Conservation (phyloP, 768 basidiomycete genomes). For the Gautieria morchelliformis region DNA sequence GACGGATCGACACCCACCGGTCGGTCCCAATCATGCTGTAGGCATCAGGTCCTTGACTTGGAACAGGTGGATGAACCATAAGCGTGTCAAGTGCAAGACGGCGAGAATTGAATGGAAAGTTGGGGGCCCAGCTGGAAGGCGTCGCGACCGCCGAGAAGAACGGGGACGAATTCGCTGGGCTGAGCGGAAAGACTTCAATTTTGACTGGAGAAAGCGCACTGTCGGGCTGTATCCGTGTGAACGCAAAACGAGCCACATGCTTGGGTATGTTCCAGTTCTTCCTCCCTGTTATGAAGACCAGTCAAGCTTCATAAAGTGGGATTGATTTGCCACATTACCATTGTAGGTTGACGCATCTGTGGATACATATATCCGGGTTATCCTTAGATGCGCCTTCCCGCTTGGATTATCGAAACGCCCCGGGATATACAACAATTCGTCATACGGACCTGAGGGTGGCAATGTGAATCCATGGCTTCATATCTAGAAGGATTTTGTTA, state of each 20-base stretch:
- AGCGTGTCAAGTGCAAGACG: not conserved
- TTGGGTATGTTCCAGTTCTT: constrained; percentile 12
- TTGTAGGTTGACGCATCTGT: constrained; percentile 10
- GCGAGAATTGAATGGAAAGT: constrained; percentile 3
- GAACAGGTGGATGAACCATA: constrained; percentile 5
- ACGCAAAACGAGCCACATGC: constrained; percentile 10
- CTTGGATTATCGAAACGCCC: constrained; percentile 8
- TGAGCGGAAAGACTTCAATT: constrained; percentile 7
- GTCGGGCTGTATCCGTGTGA: constrained; percentile 1
- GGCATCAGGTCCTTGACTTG: not conserved
- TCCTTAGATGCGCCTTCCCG: not conserved
- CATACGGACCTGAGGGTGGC: constrained; percentile 7
- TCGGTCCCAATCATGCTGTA: not conserved
- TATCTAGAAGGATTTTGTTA: not conserved
- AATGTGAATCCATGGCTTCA: not conserved
- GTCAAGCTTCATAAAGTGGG: too few species aligned
- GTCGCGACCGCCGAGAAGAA: constrained; percentile 3
- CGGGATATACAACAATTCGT: constrained; percentile 11
- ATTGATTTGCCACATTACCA: not conserved
- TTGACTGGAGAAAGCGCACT: not conserved
- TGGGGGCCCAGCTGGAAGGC: not conserved
- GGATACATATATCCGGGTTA: constrained; percentile 11
- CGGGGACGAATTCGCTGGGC: not conserved
- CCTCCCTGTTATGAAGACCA: constrained; percentile 1
- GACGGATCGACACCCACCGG: not conserved